These are phyloP conservation scores for Colletotrichum sp. DNA, from an alignment of 2,329 filamentous ascomycete genomes.

Conservation along the genomic window DNA sequence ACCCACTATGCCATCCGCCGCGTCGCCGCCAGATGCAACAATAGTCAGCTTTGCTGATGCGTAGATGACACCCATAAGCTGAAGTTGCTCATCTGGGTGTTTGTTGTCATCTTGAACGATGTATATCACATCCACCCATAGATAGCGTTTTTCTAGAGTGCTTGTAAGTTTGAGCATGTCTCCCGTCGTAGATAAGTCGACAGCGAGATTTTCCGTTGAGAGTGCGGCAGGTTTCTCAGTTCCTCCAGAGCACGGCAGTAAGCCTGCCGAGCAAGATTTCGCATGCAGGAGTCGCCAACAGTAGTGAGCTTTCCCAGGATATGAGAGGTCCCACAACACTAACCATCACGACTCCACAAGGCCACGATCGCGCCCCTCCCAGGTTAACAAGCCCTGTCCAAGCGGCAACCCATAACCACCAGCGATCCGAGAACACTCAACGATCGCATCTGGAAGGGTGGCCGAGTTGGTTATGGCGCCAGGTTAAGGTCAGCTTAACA, in stretches of 20 bases:
- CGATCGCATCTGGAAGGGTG: background rate
- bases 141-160: background rate
- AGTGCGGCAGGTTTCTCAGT: background rate
- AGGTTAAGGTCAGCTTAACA: background rate
- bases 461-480: background rate
- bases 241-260: background rate
- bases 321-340: background rate
- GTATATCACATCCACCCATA: background rate
- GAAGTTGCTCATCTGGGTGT: background rate
- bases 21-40: background rate
- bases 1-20: background rate
- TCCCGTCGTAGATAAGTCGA: background rate
- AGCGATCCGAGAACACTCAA: background rate
- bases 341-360: background rate
- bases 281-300: fast-evolving
- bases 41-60: background rate
- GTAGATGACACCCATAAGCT: background rate
- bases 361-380: background rate
- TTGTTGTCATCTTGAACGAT: background rate
- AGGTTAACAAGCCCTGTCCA: background rate
- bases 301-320: background rate
- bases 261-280: background rate
- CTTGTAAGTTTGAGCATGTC: background rate
- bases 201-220: background rate
- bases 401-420: background rate